Percentiles rank a stretch among this genome's conserved stretches.
Evolutionary conservation across 176 grass and related monocot species (phyloP).

Genomic region (Avena insularis): DNA sequence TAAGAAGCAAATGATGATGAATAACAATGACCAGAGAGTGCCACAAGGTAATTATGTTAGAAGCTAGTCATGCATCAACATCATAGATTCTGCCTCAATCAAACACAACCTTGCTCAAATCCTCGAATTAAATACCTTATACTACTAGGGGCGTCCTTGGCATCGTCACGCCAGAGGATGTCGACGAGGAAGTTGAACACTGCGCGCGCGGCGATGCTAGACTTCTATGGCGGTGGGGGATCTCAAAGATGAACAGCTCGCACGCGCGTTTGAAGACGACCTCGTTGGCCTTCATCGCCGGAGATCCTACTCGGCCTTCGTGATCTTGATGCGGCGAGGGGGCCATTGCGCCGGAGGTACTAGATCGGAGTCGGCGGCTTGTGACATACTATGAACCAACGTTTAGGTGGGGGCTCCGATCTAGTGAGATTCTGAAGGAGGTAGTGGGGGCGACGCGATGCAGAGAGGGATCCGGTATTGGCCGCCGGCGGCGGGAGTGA

Average conservation of each 20-base stretch:
- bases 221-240: constrained; percentile 86
- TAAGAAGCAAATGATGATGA: background rate
- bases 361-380: no score
- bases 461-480: no score
- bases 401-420: no score
- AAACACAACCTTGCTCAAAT: constrained; percentile 1
- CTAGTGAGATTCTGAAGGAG: no score
- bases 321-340: constrained; percentile 86
- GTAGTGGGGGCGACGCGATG: no score
- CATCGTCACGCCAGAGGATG: constrained; percentile 79
- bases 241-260: constrained; percentile 94
- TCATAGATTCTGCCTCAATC: constrained; percentile 38
- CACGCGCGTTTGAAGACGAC: constrained; percentile 85
- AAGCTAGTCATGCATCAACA: constrained; percentile 32
- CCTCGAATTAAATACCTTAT: background rate
- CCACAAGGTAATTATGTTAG: background rate
- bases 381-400: no score
- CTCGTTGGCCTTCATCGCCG: constrained; percentile 88
- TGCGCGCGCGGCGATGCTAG: constrained; percentile 85
- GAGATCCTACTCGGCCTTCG: constrained; percentile 96
- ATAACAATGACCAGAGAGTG: background rate
- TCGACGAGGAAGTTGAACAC: constrained; percentile 96
- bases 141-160: constrained; percentile 54
- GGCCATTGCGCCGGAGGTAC: constrained; percentile 9
- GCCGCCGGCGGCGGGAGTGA: no score